Conservation (phyloP, 2,329 filamentous ascomycete genomes). For the Apiospora malaysiana region DNA sequence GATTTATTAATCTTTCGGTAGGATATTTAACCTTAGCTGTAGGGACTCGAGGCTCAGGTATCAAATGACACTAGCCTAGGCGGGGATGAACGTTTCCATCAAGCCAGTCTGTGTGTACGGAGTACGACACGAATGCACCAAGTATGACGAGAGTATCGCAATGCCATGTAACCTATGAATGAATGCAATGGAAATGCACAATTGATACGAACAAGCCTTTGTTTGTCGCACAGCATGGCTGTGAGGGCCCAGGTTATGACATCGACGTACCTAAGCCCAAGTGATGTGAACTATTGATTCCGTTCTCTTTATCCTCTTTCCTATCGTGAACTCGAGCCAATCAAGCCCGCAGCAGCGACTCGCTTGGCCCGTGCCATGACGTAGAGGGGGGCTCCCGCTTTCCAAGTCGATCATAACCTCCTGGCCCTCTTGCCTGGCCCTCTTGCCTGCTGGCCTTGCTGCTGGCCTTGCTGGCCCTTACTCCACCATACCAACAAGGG, state of each 20-base stretch:
- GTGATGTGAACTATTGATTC: not conserved
- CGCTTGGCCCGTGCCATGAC: slow-evolving; percentile 15
- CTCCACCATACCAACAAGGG: not conserved
- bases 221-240: not conserved
- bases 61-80: not conserved
- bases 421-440: too few species aligned
- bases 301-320: not conserved
- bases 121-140: not conserved
- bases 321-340: not conserved
- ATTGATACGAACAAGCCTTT: not conserved
- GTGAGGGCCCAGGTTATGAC: too few species aligned
- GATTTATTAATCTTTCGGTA: too few species aligned
- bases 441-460: too few species aligned
- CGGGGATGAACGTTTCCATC: not conserved
- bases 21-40: too few species aligned
- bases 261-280: too few species aligned
- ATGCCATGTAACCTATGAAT: not conserved
- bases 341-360: not conserved
- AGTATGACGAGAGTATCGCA: not conserved
- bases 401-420: not conserved
- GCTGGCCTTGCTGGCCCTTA: slow-evolving; percentile 6
- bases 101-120: not conserved
- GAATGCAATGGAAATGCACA: too few species aligned
- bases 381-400: slow-evolving; percentile 9
- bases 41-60: too few species aligned